phyloP scores from a whole-genome alignment of 805 yeast genomes.

The Priceomyces castillae region DNA sequence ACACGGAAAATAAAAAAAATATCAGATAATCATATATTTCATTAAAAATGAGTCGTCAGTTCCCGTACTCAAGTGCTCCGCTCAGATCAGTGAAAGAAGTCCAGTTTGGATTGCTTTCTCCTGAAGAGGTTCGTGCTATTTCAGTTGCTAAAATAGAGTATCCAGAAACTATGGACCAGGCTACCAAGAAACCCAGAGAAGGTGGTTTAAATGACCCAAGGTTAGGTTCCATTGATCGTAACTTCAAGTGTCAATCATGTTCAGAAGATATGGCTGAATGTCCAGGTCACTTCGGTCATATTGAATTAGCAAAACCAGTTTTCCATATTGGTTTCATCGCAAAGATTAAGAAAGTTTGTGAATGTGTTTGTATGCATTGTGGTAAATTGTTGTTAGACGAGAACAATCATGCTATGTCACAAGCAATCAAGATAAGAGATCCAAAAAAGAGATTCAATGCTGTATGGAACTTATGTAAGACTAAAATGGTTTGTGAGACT shows the following conservation, averaged over 20 bases:
- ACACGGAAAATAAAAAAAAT: slow-evolving; percentile 9
- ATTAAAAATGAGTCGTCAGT: slow-evolving; percentile 42
- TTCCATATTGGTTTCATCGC: slow-evolving; percentile 97
- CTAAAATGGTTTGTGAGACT: slow-evolving; percentile 94
- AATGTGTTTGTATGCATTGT: slow-evolving; percentile 98
- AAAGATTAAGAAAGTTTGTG: slow-evolving; percentile 92
- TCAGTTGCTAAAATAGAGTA: slow-evolving; percentile 97
- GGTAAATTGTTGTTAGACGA: slow-evolving; percentile 92
- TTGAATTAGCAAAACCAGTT: slow-evolving; percentile 96
- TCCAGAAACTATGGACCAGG: slow-evolving; percentile 99
- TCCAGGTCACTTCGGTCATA: slow-evolving; percentile 99
- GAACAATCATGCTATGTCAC: slow-evolving; percentile 74
- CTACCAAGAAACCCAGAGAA: slow-evolving; percentile 89
- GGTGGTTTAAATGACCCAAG: slow-evolving; percentile 98
- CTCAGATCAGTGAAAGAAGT: slow-evolving; percentile 96
- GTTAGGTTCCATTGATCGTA: slow-evolving; percentile 94
- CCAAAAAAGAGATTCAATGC: slow-evolving; percentile 96
- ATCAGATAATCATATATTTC: slow-evolving; percentile 3
- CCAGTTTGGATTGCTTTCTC: slow-evolving; percentile 96
- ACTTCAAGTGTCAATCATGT: slow-evolving; percentile 97
- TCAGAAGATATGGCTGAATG: slow-evolving; percentile 99
- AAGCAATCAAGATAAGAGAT: slow-evolving; percentile 84
- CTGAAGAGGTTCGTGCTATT: slow-evolving; percentile 93
- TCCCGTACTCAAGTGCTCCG: slow-evolving; percentile 98
- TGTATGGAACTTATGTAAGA: slow-evolving; percentile 88